Evolutionary conservation across 176 grass and related monocot species (phyloP), one percentile per base, ranked within the genome.

Genomic region (Urochloa ruziziensis): DNA sequence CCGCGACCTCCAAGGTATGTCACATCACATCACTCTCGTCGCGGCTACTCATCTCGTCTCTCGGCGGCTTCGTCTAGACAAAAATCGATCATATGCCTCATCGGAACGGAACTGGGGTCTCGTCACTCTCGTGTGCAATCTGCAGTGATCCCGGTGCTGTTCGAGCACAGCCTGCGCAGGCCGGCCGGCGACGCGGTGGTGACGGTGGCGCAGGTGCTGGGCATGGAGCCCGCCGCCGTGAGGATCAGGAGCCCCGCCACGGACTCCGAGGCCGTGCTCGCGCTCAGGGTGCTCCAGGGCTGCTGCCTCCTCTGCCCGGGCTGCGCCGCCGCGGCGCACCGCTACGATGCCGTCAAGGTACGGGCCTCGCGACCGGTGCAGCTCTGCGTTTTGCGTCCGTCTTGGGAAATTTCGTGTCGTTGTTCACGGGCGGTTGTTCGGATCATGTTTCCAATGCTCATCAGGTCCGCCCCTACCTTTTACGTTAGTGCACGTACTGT

Each of bases 271-370:
- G 53, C 87, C 21, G 75, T 46, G 78, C 91, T 93, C 27, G 88
- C 91, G 58, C 71, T 93, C 57, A 84, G 91, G 82, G 91, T 87
- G 36, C 79, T 90, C 34, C 77, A 93, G 67, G 91, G 84, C 2
- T 93, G 84, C 68, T 93, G 91, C 84, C 88, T 90, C 30, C 88
- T 93, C 67, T 87, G 63, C 84, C 79, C 42, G n/a, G 70, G 67
- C 68, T 93, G 88, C 43, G 76, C 80, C 51, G 84, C 81, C 18
- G 42, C 70, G 5, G 91, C 84, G 39, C 88, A 93, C 30, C 87
- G 87, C 7, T 66, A 90, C 75, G 33, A 87, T 62, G 84, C 91
- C n/a, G 71, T 93, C 80, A 93, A 90, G 87, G 91, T 89, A 84
- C 43, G 13, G n/a, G 10, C n/a, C 60, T 48, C 5, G 16, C 63